phyloP scores from a whole-genome alignment of 805 yeast genomes.

The Kodamaea leandrae region DNA sequence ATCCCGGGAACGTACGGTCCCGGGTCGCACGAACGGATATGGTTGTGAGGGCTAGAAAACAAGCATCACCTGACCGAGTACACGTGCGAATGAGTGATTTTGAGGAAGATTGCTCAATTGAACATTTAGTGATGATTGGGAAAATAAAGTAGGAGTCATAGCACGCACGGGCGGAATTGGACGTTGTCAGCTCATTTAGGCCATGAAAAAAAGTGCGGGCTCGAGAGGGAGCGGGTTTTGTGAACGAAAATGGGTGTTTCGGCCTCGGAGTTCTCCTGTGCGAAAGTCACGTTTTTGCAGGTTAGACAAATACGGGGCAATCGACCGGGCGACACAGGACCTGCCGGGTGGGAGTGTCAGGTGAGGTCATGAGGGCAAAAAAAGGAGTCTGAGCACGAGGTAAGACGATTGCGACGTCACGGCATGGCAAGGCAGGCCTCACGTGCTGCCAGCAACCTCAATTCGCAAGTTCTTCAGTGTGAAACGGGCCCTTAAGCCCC shows the following conservation, averaged over 20 bases:
- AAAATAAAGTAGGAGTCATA: not conserved
- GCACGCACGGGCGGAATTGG: not conserved
- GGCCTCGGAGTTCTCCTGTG: constrained; percentile 17
- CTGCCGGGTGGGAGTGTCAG: constrained; percentile 7
- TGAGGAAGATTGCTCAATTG: not conserved
- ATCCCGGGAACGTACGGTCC: not conserved
- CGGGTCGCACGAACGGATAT: not conserved
- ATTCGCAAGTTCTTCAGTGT: not conserved
- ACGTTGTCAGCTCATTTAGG: not conserved
- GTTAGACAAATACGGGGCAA: constrained; percentile 8
- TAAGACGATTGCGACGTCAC: not conserved
- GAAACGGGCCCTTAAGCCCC: not conserved
- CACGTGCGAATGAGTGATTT: too few species aligned
- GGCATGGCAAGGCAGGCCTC: not conserved
- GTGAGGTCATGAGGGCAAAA: not conserved
- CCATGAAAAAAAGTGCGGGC: not conserved
- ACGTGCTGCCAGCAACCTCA: not conserved
- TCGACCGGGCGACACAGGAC: not conserved
- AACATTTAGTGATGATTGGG: not conserved
- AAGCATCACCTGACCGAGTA: not conserved
- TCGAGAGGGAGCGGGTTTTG: not conserved
- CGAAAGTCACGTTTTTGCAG: constrained; percentile 6
- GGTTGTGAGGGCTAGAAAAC: not conserved
- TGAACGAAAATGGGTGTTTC: constrained; percentile 2
- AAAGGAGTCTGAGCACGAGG: not conserved